Evolutionary conservation across 257 asterid genomes (phyloP).

Genomic region (Solanum sitiens): DNA sequence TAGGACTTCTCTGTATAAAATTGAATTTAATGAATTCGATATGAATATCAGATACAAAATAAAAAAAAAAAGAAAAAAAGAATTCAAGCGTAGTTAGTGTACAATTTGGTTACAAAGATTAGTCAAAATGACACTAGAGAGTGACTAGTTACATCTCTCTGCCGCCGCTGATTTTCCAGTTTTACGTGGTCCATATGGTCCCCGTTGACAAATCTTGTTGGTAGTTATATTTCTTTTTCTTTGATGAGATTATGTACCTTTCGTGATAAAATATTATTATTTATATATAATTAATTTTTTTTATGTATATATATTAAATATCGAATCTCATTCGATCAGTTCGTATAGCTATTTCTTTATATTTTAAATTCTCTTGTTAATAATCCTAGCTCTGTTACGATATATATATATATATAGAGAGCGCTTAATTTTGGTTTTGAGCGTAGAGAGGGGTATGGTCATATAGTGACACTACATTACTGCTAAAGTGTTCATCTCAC

Average conservation of each 20-base stretch:
- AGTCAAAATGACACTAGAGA: background rate
- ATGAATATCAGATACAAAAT: no score
- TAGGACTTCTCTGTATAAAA: no score
- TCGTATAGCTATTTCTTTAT: rapidly evolving
- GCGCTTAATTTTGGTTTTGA: background rate
- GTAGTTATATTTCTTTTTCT: background rate
- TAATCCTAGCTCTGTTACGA: rapidly evolving
- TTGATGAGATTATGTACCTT: background rate
- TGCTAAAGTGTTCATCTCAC: background rate
- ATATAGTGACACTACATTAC: background rate
- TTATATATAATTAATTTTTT: no score
- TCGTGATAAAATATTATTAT: rapidly evolving
- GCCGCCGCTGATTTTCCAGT: background rate
- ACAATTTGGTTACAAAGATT: background rate
- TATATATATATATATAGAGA: no score
- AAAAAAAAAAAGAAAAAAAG: no score
- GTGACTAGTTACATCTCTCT: background rate
- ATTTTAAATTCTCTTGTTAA: no score
- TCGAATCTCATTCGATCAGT: rapidly evolving
- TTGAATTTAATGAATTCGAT: rapidly evolving
- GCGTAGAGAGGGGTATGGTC: background rate
- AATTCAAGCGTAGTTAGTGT: background rate
- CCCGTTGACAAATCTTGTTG: background rate
- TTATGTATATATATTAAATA: no score
- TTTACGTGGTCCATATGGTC: background rate